Evolutionary conservation across 768 basidiomycete genomes (phyloP).

Genomic region (Lentinula detonsa): DNA sequence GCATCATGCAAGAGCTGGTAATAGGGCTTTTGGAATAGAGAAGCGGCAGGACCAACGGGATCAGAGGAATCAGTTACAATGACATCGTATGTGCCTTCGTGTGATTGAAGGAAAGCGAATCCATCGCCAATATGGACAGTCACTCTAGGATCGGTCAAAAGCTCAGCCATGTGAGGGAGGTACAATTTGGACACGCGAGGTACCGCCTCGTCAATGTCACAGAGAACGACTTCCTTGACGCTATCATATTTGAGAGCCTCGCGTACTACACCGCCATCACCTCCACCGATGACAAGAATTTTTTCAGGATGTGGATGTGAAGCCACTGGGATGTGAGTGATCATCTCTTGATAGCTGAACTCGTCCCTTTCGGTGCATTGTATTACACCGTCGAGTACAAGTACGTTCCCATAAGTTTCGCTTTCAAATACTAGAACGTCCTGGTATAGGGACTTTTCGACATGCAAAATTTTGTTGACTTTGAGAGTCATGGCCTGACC

Average conservation of each 20-base stretch:
- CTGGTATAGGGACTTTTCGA: conserved; percentile 90
- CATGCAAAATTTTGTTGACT: conserved; percentile 92
- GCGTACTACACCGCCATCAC: conserved; percentile 96
- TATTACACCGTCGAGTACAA: conserved; percentile 91
- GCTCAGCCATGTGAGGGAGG: conserved; percentile 90
- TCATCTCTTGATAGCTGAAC: conserved; percentile 99
- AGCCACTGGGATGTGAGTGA: conserved; percentile 92
- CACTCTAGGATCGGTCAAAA: conserved; percentile 77
- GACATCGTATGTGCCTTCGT: conserved; percentile 86
- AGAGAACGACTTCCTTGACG: conserved; percentile 89
- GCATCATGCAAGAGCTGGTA: conserved; percentile 92
- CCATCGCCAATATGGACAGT: conserved; percentile 88
- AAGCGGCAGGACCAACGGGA: conserved; percentile 91
- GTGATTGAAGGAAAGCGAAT: conserved; percentile 91
- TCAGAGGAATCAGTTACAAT: conserved; percentile 99
- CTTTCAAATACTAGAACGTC: conserved; percentile 97
- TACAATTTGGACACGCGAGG: conserved; percentile 89
- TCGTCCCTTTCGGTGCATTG: conserved; percentile 98
- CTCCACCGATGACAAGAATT: conserved; percentile 96
- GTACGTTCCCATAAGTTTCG: conserved; percentile 94
- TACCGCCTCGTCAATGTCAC: conserved; percentile 98
- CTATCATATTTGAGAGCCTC: conserved; percentile 93
- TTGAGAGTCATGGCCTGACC: conserved; percentile 97
- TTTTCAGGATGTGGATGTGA: conserved; percentile 95
- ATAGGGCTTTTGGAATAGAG: conserved; percentile 95